These are phyloP conservation scores for Lodderomyces pseudojiufengensis DNA, from an alignment of 1,139 yeast species.

Conservation along the genomic window DNA sequence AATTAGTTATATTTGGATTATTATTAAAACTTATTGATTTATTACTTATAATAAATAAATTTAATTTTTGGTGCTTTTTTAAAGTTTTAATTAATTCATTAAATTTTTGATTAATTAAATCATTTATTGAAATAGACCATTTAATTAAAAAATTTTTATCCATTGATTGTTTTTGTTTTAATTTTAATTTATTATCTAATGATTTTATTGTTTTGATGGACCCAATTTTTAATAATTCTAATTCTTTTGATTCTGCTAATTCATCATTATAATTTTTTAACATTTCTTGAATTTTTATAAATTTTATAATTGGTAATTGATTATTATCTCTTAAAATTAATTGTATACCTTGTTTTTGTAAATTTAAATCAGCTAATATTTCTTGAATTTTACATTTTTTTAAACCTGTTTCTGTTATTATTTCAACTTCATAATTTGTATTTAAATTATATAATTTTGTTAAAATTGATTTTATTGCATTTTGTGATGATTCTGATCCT, in stretches of 20 bases:
- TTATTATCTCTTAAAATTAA: conserved; percentile 20
- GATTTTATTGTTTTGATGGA: conserved; percentile 31
- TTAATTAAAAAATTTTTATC: conserved; percentile 31
- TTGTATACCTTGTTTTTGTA: conserved; percentile 27
- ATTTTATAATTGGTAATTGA: conserved; percentile 28
- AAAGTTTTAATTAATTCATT: conserved; percentile 32
- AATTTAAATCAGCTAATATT: conserved; percentile 15
- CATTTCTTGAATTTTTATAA: conserved; percentile 31
- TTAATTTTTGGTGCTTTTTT: conserved; percentile 27
- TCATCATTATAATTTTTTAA: conserved; percentile 28
- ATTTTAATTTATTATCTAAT: conserved; percentile 10
- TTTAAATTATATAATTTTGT: conserved; percentile 22
- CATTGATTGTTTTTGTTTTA: conserved; percentile 16
- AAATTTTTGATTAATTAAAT: conserved; percentile 37
- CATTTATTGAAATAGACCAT: conserved; percentile 41
- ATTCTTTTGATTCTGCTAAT: conserved; percentile 30
- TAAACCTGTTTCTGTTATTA: conserved; percentile 14
- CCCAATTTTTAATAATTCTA: conserved; percentile 33
- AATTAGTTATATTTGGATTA: not conserved
- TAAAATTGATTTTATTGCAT: conserved; percentile 31
- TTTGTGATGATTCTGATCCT: conserved; percentile 23
- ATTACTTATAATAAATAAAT: conserved; percentile 5
- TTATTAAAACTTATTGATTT: not conserved
- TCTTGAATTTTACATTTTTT: conserved; percentile 14
- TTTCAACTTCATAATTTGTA: conserved; percentile 25